Base-by-base conservation (phyloP, 371 early-diverging fungal species). In the Smittium culicis region DNA sequence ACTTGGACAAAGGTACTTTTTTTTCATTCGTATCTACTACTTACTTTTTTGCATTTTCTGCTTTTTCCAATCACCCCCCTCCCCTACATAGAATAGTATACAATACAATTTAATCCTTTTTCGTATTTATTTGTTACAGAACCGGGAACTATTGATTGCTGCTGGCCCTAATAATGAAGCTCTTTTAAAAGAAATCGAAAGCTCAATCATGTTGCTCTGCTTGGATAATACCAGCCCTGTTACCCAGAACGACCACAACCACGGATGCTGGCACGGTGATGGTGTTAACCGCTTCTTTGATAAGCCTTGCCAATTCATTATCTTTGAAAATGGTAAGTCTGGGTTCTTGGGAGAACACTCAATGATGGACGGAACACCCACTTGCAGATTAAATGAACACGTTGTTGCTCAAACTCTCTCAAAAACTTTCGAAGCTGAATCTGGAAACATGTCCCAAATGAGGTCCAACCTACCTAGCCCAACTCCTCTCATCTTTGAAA, bases 321-420 rank as follows among this genome's bases (percentile, higher is more conserved):
- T 94, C 55, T 92, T 88, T 77, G 94, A 93, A 35, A 94, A 97
- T 79, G 96, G 94, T 70, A 90, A 87, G 77, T 93, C 94, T 63
- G 97, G 95, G 35, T 92, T 94, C 83, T 83, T 84, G 66, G 94
- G 91, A 66, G 97, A 97, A 84, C 97, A 96, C 79, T 91, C 93
- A 64, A 88, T 88, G 79, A 94, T 94, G 94, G 97, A 97, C 71
- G 97, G 91, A 65, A 95, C 94, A 31, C 88, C 92, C 30, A 91
- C 93, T 27, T 79, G 82, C 71, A 86, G 92, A 61, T 76, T 94
- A 80, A 80, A 74, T 72, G 81, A 82, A 69, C 82, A 75, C 67
- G 71, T 83, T 28, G 73, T 73, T 34, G 68, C 70, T 71, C 68
- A 79, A 76, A 69, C 77, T 79, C 64, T 74, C 63, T 78, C 78